phyloP scores from a whole-genome alignment of 2,329 filamentous ascomycete genomes.

The Apiospora kogelbergensis region DNA sequence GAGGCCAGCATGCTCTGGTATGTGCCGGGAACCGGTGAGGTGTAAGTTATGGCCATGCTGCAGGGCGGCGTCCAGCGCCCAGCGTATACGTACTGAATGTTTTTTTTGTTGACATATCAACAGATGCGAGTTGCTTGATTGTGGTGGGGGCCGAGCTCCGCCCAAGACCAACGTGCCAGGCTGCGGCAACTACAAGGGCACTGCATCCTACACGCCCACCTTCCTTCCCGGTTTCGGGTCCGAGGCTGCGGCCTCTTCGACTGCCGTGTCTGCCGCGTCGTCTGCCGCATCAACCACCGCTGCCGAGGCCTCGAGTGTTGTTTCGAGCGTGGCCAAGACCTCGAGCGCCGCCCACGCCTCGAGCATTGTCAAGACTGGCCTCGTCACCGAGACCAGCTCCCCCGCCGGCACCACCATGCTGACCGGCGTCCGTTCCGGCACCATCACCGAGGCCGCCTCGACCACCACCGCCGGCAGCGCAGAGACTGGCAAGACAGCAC shows the following conservation, averaged over 20 bases:
- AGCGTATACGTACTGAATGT: neutral
- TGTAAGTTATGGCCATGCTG: constrained; percentile 28
- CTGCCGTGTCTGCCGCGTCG: constrained; percentile 14
- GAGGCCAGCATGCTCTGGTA: constrained; percentile 55
- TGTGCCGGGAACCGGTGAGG: constrained; percentile 62
- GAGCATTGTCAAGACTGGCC: neutral
- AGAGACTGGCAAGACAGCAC: neutral
- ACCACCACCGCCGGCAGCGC: neutral
- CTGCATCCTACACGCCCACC: constrained; percentile 51
- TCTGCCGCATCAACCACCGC: neutral
- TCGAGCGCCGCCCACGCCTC: neutral
- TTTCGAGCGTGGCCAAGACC: neutral
- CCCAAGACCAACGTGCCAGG: constrained; percentile 64
- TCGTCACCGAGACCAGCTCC: neutral
- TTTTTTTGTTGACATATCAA: neutral
- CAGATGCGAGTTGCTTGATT: constrained; percentile 60
- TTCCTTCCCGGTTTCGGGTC: constrained; percentile 41
- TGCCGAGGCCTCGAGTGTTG: neutral
- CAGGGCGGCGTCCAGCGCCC: neutral
- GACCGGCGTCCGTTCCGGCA: neutral
- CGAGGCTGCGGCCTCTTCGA: constrained; percentile 9
- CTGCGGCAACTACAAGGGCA: constrained; percentile 56
- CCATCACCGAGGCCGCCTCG: neutral
- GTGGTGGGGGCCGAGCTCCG: constrained; percentile 65
- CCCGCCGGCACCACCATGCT: neutral